Base-by-base conservation (phyloP, 352 stramenopile species). In the Phytophthora europaea region DNA sequence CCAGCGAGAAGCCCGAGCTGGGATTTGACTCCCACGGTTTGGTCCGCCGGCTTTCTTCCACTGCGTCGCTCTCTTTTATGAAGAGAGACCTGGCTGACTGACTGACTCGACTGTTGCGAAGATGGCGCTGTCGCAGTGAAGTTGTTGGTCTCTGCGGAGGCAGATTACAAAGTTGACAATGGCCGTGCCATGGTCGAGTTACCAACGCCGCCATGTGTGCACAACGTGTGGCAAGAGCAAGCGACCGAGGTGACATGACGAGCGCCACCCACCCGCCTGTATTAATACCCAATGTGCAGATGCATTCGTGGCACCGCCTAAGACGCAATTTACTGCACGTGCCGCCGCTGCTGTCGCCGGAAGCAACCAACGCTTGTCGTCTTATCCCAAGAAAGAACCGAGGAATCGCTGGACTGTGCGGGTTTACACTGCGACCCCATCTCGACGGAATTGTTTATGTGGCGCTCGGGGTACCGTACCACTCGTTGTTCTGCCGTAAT, bases 371-470 rank as follows among this genome's bases (percentile, higher is more conserved):
- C 9, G 9, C 36, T 15, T 4, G 36, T 18, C 36, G 10, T 45
- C 38, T 45, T 45, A 45, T 45, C 38, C 38, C 38, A 18, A 16
- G 5, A 45, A 45, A 45, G 38, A 45, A 16, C 18, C 38, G 36
- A 45, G 38, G 4, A 6, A 43, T 31, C 26, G 26, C 26, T 31
- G 26, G 26, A 31, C 26, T 31, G 26, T 31, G 26, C 26, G 26
- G 26, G 26, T 31, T 31, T n/a, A n/a, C n/a, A 34, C 7, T 34
- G 31, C 4, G 31, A 13, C 64, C 50, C 61, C 65, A 72, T 72
- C 65, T 12, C 12, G 31, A 54, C 22, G 12, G 55, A 69, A 40
- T n/a, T 9, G 66, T 60, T 69, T 63, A 64, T 69, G 50, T 48
- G 66, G 28, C 50, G 18, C 0, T 1, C 31, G 60, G 15, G 38